Evolutionary conservation across 23 red algal species (phyloP).

Genomic region (Gracilariopsis chorda): DNA sequence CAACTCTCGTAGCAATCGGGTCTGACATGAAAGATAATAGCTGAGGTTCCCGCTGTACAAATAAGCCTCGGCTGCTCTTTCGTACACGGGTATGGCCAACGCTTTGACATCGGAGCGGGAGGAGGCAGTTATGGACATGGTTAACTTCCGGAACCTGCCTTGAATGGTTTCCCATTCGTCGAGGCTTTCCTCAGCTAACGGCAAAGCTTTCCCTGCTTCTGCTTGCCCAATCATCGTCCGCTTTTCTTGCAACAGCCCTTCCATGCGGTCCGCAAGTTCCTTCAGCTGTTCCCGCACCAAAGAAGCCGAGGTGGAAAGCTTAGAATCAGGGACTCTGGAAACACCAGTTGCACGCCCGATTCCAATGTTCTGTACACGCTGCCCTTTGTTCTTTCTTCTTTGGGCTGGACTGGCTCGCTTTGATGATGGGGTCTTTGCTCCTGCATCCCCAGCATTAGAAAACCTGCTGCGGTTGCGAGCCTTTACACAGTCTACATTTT

Average conservation of each 20-base stretch:
- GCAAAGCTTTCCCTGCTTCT: not conserved
- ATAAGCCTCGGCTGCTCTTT: conserved; percentile 61
- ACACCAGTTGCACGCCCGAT: conserved; percentile 44
- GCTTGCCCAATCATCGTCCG: not conserved
- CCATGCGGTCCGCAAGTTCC: not conserved
- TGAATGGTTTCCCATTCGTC: conserved; percentile 34
- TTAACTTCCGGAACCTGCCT: conserved; percentile 47
- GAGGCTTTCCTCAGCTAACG: not conserved
- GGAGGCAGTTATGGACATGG: conserved; percentile 63
- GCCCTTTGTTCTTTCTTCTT: too few species aligned
- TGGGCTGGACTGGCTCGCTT: too few species aligned
- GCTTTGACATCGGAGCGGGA: not conserved
- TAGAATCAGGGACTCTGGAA: conserved; percentile 33
- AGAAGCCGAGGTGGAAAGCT: not conserved
- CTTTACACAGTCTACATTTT: too few species aligned
- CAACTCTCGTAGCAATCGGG: conserved; percentile 32
- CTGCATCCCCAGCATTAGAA: too few species aligned
- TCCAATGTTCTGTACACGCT: conserved; percentile 5
- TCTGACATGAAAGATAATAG: conserved; percentile 52
- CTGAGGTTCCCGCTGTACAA: conserved; percentile 48
- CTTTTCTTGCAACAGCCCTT: not conserved
- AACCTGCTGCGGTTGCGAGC: conserved; percentile 7
- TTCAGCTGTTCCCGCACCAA: not conserved
- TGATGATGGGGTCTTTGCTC: too few species aligned
- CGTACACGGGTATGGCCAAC: conserved; percentile 46